Evolutionary conservation across 257 asterid genomes (phyloP).

Genomic region (Perilla frutescens): DNA sequence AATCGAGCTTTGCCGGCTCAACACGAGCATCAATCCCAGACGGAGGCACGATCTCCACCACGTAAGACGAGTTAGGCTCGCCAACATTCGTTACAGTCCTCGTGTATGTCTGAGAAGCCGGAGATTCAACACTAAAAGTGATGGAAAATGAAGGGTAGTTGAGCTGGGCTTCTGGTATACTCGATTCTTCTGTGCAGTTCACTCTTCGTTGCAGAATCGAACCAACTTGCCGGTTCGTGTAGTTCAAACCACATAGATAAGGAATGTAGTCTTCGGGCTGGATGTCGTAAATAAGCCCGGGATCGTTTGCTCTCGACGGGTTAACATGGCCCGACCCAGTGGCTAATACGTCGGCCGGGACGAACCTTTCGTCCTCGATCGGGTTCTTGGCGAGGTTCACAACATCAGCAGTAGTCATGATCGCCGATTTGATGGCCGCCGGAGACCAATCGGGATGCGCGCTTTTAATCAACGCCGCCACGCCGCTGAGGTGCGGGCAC

Average conservation of each 20-base stretch:
- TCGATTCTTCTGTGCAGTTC: constrained; percentile 35
- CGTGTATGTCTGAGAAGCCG: neutral
- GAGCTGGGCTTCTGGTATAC: constrained; percentile 43
- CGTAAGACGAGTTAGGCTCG: constrained; percentile 32
- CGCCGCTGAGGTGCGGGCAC: constrained; percentile 56
- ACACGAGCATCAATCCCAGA: neutral
- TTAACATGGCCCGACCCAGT: constrained; percentile 61
- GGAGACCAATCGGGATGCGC: too few species aligned
- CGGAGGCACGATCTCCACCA: neutral
- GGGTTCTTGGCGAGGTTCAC: constrained; percentile 35
- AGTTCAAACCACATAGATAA: constrained; percentile 57
- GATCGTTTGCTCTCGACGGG: constrained; percentile 50
- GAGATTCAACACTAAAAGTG: neutral
- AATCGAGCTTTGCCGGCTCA: constrained; percentile 4
- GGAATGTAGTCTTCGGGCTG: constrained; percentile 19
- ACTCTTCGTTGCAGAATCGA: constrained; percentile 26
- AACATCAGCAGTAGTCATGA: constrained; percentile 54
- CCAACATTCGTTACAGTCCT: neutral
- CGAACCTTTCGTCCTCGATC: constrained; percentile 44
- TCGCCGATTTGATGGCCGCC: constrained; percentile 23
- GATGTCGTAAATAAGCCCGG: constrained; percentile 52
- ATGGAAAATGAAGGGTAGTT: constrained; percentile 50
- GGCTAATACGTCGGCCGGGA: constrained; percentile 42
- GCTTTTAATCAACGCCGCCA: too few species aligned
- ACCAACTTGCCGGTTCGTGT: constrained; percentile 43